Percentiles rank a stretch among this genome's conserved stretches.
Conservation (phyloP, 2,329 filamentous ascomycete genomes). For the Trichoderma simmonsii region DNA sequence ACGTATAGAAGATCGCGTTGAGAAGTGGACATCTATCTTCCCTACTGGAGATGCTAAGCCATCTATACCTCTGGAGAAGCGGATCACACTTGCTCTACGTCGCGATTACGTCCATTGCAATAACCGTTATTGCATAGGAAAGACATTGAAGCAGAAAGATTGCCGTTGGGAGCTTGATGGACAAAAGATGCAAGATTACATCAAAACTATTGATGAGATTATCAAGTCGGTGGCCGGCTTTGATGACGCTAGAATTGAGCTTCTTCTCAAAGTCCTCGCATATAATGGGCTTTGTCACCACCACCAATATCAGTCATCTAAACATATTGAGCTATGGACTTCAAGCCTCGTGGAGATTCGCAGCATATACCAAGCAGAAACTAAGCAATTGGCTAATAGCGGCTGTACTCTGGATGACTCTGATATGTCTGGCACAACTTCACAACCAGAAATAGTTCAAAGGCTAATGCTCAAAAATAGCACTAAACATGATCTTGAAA, state of each 20-base stretch:
- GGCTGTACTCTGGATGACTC: background rate
- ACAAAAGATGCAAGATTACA: background rate
- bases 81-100: background rate
- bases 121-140: background rate
- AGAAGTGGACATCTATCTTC: background rate
- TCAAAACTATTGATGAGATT: background rate
- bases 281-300: background rate
- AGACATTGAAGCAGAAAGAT: background rate
- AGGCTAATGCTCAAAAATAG: background rate
- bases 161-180: background rate
- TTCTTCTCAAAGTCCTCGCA: background rate
- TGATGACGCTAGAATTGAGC: background rate
- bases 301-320: background rate
- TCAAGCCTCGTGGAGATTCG: background rate
- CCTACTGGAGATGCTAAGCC: background rate
- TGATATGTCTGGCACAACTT: background rate
- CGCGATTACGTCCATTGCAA: background rate
- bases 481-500: background rate
- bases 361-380: background rate
- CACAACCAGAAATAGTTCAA: background rate
- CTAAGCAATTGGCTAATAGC: background rate
- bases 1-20: background rate
- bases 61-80: background rate
- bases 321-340: background rate
- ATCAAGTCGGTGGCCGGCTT: background rate